Conservation (phyloP, 148 eudicot genomes). For the Rhododendron molle region DNA sequence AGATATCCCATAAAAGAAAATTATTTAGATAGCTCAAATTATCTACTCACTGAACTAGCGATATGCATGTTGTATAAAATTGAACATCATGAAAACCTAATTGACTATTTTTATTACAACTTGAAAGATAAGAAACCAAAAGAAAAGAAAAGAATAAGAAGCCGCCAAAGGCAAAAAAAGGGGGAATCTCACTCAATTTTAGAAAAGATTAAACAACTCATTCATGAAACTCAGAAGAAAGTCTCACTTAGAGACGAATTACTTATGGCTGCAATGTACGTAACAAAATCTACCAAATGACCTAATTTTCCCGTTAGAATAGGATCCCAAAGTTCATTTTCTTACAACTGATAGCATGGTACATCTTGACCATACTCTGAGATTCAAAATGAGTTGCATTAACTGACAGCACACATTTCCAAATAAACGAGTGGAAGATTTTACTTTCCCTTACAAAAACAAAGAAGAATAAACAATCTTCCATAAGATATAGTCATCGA, state of each 20-base stretch:
- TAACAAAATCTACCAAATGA: neutral
- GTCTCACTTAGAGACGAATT: neutral
- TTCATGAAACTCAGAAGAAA: neutral
- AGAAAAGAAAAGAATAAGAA: neutral
- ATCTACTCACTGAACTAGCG: too few relatives aligned
- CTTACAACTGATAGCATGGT: neutral
- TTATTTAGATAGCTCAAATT: constrained; percentile 1
- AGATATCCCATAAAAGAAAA: neutral
- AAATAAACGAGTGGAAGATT: neutral
- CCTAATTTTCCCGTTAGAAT: neutral
- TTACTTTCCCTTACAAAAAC: neutral
- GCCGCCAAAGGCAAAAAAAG: neutral
- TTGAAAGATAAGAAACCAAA: neutral
- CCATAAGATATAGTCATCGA: neutral
- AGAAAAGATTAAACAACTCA: neutral
- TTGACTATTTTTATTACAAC: neutral
- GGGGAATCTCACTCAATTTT: neutral
- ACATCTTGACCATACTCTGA: neutral
- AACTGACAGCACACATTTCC: neutral
- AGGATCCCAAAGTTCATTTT: neutral
- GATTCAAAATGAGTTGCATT: neutral
- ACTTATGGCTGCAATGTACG: neutral
- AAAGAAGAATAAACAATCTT: neutral
- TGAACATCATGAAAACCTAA: neutral
- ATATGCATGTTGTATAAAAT: neutral